phyloP scores from a whole-genome alignment of 768 basidiomycete genomes.

The Pisolithus tinctorius region DNA sequence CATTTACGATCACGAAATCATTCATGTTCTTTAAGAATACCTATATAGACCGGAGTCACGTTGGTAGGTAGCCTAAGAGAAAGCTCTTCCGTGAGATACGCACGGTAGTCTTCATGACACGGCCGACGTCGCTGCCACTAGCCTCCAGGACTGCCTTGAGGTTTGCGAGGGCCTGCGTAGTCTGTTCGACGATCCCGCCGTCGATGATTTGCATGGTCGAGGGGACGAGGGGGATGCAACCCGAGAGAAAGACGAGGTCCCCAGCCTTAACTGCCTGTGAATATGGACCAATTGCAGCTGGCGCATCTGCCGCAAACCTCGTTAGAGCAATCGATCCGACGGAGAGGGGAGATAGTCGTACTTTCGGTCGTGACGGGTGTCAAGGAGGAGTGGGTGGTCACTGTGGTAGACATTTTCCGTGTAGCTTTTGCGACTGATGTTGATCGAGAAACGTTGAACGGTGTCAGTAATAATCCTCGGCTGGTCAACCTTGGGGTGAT shows the following conservation, averaged over 20 bases:
- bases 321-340: not conserved
- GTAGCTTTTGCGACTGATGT: not conserved
- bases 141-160: conserved; percentile 78
- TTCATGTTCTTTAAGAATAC: conserved; percentile 92
- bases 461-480: not conserved
- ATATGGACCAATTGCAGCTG: conserved; percentile 82
- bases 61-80: not conserved
- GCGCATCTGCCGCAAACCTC: conserved; percentile 45
- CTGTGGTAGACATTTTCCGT: conserved; percentile 21
- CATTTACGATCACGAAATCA: conserved; percentile 81
- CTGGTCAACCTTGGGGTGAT: not conserved
- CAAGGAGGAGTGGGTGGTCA: conserved; percentile 31
- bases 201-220: conserved; percentile 59
- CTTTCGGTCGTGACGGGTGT: conserved; percentile 28
- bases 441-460: not conserved
- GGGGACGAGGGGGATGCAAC: conserved; percentile 82
- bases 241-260: conserved; percentile 83
- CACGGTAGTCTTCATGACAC: conserved; percentile 90
- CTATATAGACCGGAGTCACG: conserved; percentile 29
- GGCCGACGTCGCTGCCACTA: conserved; percentile 67
- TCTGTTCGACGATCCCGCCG: conserved; percentile 74
- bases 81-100: conserved; percentile 26
- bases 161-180: conserved; percentile 82
- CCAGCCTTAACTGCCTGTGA: conserved; percentile 81
- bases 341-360: conserved; percentile 3